Conservation (phyloP, 805 yeast species). For the Blastobotrys peoriensis region DNA sequence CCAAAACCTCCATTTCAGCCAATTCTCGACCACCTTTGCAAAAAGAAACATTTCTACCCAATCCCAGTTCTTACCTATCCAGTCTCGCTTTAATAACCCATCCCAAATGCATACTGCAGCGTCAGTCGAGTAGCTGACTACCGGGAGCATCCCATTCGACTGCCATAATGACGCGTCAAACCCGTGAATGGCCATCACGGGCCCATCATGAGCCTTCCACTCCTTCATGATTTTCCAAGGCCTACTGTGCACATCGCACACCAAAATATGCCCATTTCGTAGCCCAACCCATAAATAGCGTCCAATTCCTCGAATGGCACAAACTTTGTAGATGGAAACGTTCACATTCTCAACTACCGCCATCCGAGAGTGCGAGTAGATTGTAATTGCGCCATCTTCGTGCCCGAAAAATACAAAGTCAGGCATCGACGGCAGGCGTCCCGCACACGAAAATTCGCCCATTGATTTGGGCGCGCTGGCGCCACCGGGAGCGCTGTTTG, state of each 20-base stretch:
- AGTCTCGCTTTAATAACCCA: conserved; percentile 29
- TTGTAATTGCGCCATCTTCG: conserved; percentile 34
- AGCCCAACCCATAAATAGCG: conserved; percentile 33
- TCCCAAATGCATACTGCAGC: conserved; percentile 29
- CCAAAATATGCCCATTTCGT: conserved; percentile 32
- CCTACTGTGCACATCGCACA: conserved; percentile 25
- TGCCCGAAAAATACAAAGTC: conserved; percentile 35
- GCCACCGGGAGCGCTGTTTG: conserved; percentile 10
- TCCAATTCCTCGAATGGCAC: conserved; percentile 25
- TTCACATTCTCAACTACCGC: conserved; percentile 28
- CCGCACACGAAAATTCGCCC: conserved; percentile 30
- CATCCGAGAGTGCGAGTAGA: conserved; percentile 22
- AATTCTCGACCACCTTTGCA: not conserved
- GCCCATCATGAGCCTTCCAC: conserved; percentile 34
- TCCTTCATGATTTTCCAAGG: conserved; percentile 33
- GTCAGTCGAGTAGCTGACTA: conserved; percentile 22
- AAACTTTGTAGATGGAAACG: conserved; percentile 25
- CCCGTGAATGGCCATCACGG: conserved; percentile 20
- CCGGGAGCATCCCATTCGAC: conserved; percentile 23
- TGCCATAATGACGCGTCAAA: conserved; percentile 9
- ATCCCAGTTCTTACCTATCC: conserved; percentile 28
- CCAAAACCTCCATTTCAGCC: too few species aligned
- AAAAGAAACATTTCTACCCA: too few species aligned
- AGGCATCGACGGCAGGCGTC: conserved; percentile 17
- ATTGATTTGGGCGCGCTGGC: conserved; percentile 4